Evolutionary conservation across 371 early-diverging fungal species (phyloP).

Genomic region (Choanephora cucurbitarum): DNA sequence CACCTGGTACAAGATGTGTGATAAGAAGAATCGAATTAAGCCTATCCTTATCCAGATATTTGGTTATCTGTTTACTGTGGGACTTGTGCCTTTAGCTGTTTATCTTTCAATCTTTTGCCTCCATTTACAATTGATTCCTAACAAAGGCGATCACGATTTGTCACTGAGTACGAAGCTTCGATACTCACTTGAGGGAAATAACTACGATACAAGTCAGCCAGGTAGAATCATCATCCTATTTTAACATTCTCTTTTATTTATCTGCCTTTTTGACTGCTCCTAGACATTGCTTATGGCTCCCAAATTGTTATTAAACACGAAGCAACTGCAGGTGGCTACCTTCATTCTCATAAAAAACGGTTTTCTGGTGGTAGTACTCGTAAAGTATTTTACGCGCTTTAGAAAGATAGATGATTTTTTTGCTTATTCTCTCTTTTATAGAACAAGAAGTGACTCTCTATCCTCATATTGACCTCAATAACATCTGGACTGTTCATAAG

Average conservation of each 20-base stretch:
- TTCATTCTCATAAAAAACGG: conserved; percentile 86
- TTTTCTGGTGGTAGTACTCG: conserved; percentile 83
- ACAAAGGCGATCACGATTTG: conserved; percentile 79
- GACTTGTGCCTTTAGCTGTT: conserved; percentile 75
- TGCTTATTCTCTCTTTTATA: conserved; percentile 15
- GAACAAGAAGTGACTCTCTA: conserved; percentile 95
- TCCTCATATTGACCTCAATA: conserved; percentile 86
- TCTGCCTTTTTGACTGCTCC: background rate
- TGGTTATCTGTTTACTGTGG: conserved; percentile 67
- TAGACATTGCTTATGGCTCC: conserved; percentile 83
- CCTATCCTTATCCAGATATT: conserved; percentile 41
- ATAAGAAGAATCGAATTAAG: conserved; percentile 56
- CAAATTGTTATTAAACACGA: conserved; percentile 75
- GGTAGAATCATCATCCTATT: too few species aligned
- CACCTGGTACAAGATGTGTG: conserved; percentile 81
- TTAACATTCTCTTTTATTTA: conserved; percentile 12
- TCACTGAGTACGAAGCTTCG: conserved; percentile 82
- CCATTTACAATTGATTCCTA: conserved; percentile 74
- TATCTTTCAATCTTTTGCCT: conserved; percentile 80
- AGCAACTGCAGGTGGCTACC: conserved; percentile 71
- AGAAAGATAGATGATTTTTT: background rate
- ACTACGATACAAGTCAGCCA: conserved; percentile 26
- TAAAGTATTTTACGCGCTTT: conserved; percentile 26
- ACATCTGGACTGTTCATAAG: conserved; percentile 75
- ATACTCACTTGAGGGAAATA: conserved; percentile 32